Evolutionary conservation across 129 eudicot species (phyloP), one percentile per base, ranked within the genome.

Genomic region (Flaveria brownii): DNA sequence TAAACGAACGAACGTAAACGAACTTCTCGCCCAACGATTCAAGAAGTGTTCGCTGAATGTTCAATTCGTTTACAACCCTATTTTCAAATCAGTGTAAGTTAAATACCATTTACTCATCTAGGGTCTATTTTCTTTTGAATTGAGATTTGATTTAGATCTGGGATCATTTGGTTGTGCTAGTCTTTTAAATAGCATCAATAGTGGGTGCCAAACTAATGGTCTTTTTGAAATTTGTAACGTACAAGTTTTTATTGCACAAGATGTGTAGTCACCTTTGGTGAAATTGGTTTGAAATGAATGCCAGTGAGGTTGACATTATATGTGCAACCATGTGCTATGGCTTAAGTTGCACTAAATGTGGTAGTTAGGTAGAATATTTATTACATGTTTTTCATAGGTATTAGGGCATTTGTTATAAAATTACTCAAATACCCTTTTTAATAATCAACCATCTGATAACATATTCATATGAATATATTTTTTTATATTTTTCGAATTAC

Each of bases 101-200:
- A 30, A 30, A 30, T 30, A 43, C 12, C 47, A 43, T 43, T 43
- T 43, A 10, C 10, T 60, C 26, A 70, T 59, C 39, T 60, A 8
- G 17, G n/a, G 62, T 43, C 78, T 51, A 63, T 16, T 70, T 45
- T 45, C 64, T 12, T 64, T 74, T 80, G 79, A 62, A 26, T 51
- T 54, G 30, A 66, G 64, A 64, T 15, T 14, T 67, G 79, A 52
- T 67, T 65, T 72, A 42, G 70, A 15, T 46, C 55, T 74, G 80
- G 82, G 84, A 74, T 75, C 84, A 67, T 28, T 65, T 72, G 47
- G 72, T 3, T 50, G 72, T 56, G 56, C 36, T 42, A 50, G 47
- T 9, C 16, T 13, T 50, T 49, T 16, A 54, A 63, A 41, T 41
- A 54, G 18, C 73, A 63, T 67, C n/a, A 41, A 62, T 55, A 11